Conservation (phyloP, 2,329 filamentous ascomycete genomes). For the Tolypocladium ovalisporum region DNA sequence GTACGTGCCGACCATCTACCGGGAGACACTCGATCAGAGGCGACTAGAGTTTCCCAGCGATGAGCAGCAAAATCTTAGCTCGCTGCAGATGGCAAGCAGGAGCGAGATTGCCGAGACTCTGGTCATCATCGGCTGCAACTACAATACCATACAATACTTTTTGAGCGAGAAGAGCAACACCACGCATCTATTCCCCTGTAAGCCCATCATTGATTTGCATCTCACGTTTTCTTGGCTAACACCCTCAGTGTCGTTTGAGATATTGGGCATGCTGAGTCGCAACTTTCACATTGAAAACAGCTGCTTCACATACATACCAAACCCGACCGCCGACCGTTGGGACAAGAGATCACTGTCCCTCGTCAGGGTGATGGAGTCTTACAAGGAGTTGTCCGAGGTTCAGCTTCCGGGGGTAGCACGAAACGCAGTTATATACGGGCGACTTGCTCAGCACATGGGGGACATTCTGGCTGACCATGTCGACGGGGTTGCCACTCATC, state of each 20-base stretch:
- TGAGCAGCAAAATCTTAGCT: slow-evolving; percentile 28
- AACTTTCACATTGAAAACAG: slow-evolving; percentile 37
- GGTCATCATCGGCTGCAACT: slow-evolving; percentile 41
- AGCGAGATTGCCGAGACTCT: slow-evolving; percentile 41
- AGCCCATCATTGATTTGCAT: slow-evolving; percentile 3
- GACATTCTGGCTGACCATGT: slow-evolving; percentile 12
- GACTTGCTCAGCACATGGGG: slow-evolving; percentile 14
- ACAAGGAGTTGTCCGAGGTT: slow-evolving; percentile 15
- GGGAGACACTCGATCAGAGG: slow-evolving; percentile 24
- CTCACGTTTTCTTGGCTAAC: not conserved
- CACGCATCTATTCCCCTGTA: slow-evolving; percentile 40
- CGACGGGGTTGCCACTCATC: slow-evolving; percentile 11
- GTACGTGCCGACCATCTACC: slow-evolving; percentile 43
- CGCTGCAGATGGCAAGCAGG: slow-evolving; percentile 36
- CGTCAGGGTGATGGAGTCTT: slow-evolving; percentile 28
- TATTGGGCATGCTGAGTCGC: slow-evolving; percentile 45
- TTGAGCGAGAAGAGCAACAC: slow-evolving; percentile 25
- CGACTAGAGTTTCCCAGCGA: slow-evolving; percentile 26
- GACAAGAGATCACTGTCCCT: slow-evolving; percentile 37
- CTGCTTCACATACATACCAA: slow-evolving; percentile 43
- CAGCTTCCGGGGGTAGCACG: slow-evolving; percentile 7
- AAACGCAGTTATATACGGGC: slow-evolving; percentile 12
- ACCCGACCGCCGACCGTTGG: slow-evolving; percentile 45
- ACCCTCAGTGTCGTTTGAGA: slow-evolving; percentile 40
- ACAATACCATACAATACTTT: slow-evolving; percentile 36